Conservation (phyloP, 2,329 filamentous ascomycete species). For the Nothopassalora personata region DNA sequence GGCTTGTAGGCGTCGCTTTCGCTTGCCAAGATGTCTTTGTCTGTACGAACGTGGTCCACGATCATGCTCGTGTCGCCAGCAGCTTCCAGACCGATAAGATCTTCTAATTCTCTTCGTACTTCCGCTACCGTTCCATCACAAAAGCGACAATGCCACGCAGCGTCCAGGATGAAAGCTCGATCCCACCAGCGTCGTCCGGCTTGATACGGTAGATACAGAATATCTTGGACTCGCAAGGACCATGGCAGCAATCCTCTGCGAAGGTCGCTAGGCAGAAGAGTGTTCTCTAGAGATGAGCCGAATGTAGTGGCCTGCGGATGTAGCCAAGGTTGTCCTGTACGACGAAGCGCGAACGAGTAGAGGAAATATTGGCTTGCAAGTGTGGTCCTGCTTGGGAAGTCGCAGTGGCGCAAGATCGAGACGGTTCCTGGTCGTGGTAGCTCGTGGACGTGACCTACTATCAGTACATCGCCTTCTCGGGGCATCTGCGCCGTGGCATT, state of each 20-base stretch:
- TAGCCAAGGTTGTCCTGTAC: slow-evolving; percentile 42
- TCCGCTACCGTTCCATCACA: slow-evolving; percentile 55
- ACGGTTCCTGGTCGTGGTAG: slow-evolving; percentile 40
- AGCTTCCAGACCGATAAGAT: neutral
- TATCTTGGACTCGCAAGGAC: slow-evolving; percentile 43
- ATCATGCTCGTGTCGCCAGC: neutral
- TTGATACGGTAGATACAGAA: slow-evolving; percentile 24
- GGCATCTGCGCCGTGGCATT: slow-evolving; percentile 38
- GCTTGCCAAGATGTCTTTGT: neutral
- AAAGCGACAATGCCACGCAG: slow-evolving; percentile 58
- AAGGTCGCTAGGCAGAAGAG: slow-evolving; percentile 51
- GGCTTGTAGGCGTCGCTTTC: neutral
- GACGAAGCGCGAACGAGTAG: slow-evolving; percentile 27
- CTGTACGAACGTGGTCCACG: neutral
- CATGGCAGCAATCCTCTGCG: slow-evolving; percentile 41
- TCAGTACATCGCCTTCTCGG: slow-evolving; percentile 48
- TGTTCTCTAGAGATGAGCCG: slow-evolving; percentile 38
- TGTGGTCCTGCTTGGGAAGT: slow-evolving; percentile 23
- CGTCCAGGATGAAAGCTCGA: slow-evolving; percentile 44
- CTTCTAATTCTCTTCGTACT: slow-evolving; percentile 33
- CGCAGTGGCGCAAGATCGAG: slow-evolving; percentile 22
- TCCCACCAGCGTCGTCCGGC: slow-evolving; percentile 31
- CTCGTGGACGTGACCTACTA: slow-evolving; percentile 59
- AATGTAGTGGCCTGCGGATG: slow-evolving; percentile 59
- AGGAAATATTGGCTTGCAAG: slow-evolving; percentile 27